Evolutionary conservation across 2,329 filamentous ascomycete genomes (phyloP), one percentile per base, ranked within the genome.

Genomic region (Diplodia seriata): DNA sequence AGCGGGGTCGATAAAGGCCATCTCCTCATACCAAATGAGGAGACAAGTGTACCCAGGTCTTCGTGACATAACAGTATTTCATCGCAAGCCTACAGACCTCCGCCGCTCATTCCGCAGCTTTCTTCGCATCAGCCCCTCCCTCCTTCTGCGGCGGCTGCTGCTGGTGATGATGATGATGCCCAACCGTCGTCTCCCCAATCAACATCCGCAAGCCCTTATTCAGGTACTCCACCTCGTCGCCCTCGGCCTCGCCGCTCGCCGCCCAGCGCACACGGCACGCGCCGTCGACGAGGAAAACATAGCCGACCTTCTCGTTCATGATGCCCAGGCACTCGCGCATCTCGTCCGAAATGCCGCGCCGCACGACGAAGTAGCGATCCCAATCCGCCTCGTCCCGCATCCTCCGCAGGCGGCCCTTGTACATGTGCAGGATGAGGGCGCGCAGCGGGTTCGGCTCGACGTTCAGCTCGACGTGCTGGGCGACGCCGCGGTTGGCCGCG

Each of bases 241-340:
- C 85, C 70, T 88, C 84, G 55, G 89, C 87, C 56, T 84, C 77
- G 14, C 90, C 92, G 74, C 93, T 97, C 4, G 92, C 95, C 0
- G 94, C 95, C 95, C 95, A 99, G 68, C 95, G 87, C 73, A 99
- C 96, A 80, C 89, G 91, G 78, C 93, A 97, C 71, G 94, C 85
- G 70, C 89, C 85, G 77, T 99, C 95, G 68, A 99, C 84, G 57
- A 99, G 84, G 79, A 97, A 99, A 4, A 94, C 90, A 81, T 97
- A 98, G 47, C 94, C 94, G 40, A 97, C 94, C 80, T 94, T 96
- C 72, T 88, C 89, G 80, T 99, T 99, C 76, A 97, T 82, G 76
- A 97, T 78, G 5, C 87, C 87, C 73, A 90, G 85, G 4, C 85
- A 83, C 74, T 89, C 86, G 71, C 85, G 83, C 50, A 89, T 81